These are phyloP conservation scores for Pseudogymnoascus sp. DNA, from an alignment of 2,329 filamentous ascomycete genomes.

Conservation along the genomic window DNA sequence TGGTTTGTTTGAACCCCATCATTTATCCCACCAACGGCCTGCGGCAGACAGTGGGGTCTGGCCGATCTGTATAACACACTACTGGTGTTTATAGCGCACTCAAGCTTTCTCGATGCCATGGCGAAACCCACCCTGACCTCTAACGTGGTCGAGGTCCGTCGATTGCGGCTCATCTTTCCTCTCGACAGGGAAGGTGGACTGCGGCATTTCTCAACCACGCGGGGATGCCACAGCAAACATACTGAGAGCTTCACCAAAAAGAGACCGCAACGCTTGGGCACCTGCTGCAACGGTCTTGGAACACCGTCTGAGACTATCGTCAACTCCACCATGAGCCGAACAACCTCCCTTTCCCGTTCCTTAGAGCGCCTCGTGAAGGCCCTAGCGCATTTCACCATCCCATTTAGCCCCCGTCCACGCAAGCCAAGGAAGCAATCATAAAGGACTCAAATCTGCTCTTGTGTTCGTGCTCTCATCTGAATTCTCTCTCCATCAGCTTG, in stretches of 20 bases:
- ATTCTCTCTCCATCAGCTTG: conserved; percentile 12
- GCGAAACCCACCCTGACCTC: background rate
- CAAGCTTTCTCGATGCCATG: conserved; percentile 1
- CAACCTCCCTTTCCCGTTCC: background rate
- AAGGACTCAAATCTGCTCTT: conserved; percentile 11
- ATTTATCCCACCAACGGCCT: background rate
- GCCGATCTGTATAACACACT: background rate
- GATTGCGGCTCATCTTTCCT: background rate
- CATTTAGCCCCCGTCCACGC: conserved; percentile 12
- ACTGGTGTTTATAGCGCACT: background rate
- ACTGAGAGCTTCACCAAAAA: background rate
- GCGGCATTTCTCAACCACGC: background rate
- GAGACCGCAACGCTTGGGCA: background rate
- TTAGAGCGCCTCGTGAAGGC: background rate
- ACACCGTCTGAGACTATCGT: conserved; percentile 1
- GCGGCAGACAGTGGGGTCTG: background rate
- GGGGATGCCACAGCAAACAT: background rate
- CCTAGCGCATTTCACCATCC: conserved; percentile 12
- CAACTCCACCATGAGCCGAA: background rate
- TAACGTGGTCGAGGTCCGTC: background rate
- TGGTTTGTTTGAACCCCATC: background rate
- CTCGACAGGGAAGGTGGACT: background rate
- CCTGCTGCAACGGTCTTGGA: conserved; percentile 1
- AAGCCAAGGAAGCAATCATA: conserved; percentile 14
- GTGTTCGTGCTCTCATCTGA: conserved; percentile 13